phyloP scores from a whole-genome alignment of 768 basidiomycete genomes.

The Pisolithus microcarpus region DNA sequence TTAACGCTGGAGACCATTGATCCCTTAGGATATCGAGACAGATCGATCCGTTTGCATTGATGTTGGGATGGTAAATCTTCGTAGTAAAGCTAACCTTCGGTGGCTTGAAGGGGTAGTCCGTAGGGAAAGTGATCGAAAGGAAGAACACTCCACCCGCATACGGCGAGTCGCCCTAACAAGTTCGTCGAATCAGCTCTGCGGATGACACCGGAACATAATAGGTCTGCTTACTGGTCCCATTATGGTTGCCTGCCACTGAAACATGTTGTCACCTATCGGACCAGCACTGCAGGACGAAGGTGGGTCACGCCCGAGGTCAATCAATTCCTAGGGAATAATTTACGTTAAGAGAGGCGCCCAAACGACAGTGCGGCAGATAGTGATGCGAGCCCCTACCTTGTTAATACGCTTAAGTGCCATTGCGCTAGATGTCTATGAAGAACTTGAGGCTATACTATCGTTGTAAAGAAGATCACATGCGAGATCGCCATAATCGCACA shows the following conservation, averaged over 20 bases:
- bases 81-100: conserved; percentile 99
- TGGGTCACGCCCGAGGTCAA: conserved; percentile 98
- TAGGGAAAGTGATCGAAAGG: conserved; percentile 88
- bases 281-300: conserved; percentile 99
- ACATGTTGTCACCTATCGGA: conserved; percentile 96
- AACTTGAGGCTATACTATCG: conserved; percentile 11
- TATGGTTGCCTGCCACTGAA: conserved; percentile 99
- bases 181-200: conserved; percentile 9
- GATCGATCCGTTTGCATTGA: conserved; percentile 99
- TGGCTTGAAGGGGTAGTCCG: conserved; percentile 99
- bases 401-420: conserved; percentile 99
- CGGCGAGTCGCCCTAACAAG: conserved; percentile 81
- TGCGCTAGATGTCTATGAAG: conserved; percentile 9
- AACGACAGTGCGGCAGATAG: conserved; percentile 4
- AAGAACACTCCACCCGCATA: conserved; percentile 99
- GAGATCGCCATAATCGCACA: conserved; percentile 32
- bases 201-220: conserved; percentile 1
- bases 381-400: conserved; percentile 55
- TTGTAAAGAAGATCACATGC: conserved; percentile 10
- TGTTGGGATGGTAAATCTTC: conserved; percentile 99
- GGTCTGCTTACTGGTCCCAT: conserved; percentile 85
- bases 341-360: conserved; percentile 10
- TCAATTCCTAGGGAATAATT: conserved; percentile 68
- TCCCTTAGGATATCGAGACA: conserved; percentile 98
- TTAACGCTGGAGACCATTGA: conserved; percentile 98